Evolutionary conservation across 2,329 filamentous ascomycete genomes (phyloP), one percentile per base, ranked within the genome.

Genomic region (Chaetomium globosum): DNA sequence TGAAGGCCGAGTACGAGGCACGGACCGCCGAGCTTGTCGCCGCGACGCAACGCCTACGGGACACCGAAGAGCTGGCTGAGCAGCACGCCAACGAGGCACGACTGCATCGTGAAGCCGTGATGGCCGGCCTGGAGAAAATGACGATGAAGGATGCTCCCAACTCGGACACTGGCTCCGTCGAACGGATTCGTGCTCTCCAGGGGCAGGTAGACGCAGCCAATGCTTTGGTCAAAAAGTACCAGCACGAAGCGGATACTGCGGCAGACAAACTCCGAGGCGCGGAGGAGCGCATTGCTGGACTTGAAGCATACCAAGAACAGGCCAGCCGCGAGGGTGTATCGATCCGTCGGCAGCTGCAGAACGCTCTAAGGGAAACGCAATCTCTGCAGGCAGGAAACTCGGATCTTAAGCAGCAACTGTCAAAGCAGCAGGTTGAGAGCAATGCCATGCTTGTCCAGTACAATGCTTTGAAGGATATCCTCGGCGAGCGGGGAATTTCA

Each of bases 241-340:
- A 97, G 76, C 84, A 89, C 67, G 93, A 96, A 65, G 94, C 93
- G 0, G 92, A 99, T 75, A 80, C 83, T 30, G 93, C 93, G 3
- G 90, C 92, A 0, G 93, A 97, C 74, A 96, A 93, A 75, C 83
- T 99, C 61, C 90, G 95, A 61, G 90, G 90, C 65, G 95, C 95
- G 3, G 96, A 99, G 78, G 96, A 98, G 80, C 89, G 95, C 51
- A 98, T 99, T 75, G 96, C 95, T 5, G 95, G 95, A 7, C 84
- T 99, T 3, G 95, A 99, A 77, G 92, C 93, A 31, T 98, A 98
- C 76, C 95, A 99, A 78, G 95, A 99, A 75, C 95, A 99, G 78
- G 90, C 93, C 4, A 98, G 93, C 77, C 87, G 95, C 53, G 96
- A 99, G 77, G 93, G 93, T 57, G 87, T 99, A 62, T 87, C 89